Base-by-base conservation (phyloP, 345 rosid species). In the Lepidium sativum region DNA sequence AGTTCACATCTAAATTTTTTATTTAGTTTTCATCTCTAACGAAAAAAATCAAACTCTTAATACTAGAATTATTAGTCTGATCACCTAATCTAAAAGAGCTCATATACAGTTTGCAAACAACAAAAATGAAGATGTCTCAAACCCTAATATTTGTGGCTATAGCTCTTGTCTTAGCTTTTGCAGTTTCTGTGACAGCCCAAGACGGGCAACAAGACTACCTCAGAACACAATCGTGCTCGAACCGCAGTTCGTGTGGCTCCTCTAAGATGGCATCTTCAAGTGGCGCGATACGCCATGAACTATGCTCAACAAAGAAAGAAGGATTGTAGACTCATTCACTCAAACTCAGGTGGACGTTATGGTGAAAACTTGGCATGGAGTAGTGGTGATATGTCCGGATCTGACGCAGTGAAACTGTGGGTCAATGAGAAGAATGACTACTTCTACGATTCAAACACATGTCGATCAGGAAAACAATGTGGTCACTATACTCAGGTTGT, bases 401-500 rank as follows among this genome's bases (percentile, higher is more conserved):
- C 48, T 5, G 73, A 2, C 8, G 75, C 80, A 20, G 75, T 73
- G 65, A 63, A 27, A 10, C 4, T 69, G 66, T 72, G 80, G 80
- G 72, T 72, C 10, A 14, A 1, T 12, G 43, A 71, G 69, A 56
- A 48, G 68, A 1, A 60, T n/a, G 61, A 61, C 27, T 71, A 63
- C 43, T 7, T 16, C 37, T 8, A 63, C 12, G 8, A 5, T 4
- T 17, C 69, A 1, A 71, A 71, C 40, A 47, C 56, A 0, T 70
- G 74, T n/a, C 49, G 63, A 0, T 0, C 41, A 9, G 63, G 68
- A 45, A 55, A 39, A 54, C 2, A 0, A 4, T 70, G 74, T 62
- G 42, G 41, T 35, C 41, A 35, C 54, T 62, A 87, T 37, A 84
- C 91, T 16, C 95, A 87, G 62, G 82, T 81, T 49, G 91, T 87